Evolutionary conservation across 2,329 filamentous ascomycete genomes (phyloP).

Genomic region (Fusarium setosum): DNA sequence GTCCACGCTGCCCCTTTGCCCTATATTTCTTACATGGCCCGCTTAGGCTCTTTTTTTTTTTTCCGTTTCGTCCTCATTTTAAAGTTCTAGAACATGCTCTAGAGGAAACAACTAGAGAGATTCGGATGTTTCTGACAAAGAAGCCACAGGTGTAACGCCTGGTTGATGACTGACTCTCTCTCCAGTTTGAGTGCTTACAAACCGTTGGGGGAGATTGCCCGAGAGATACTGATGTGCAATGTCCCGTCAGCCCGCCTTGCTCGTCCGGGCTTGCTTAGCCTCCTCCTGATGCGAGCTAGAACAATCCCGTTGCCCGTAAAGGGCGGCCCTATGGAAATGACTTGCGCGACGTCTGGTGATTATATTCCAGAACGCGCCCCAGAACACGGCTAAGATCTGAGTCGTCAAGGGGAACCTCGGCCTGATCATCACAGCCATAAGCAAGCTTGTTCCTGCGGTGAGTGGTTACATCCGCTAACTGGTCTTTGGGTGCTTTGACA

Average conservation of each 20-base stretch:
- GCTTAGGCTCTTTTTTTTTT: not conserved
- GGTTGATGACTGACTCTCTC: not conserved
- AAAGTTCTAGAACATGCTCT: conserved; percentile 4
- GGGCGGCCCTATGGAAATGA: conserved; percentile 21
- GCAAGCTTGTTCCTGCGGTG: conserved; percentile 11
- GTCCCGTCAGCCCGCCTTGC: not conserved
- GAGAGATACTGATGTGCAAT: not conserved
- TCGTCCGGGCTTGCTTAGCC: conserved; percentile 3
- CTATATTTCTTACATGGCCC: not conserved
- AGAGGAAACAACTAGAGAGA: not conserved
- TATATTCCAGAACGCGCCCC: conserved; percentile 28
- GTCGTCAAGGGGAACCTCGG: not conserved
- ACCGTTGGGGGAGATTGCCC: not conserved
- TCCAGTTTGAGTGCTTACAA: not conserved
- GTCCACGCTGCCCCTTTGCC: conserved; percentile 15
- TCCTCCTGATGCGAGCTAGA: conserved; percentile 1
- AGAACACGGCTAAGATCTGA: conserved; percentile 18
- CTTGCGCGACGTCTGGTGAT: not conserved
- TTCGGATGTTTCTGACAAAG: not conserved
- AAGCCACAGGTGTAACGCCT: not conserved
- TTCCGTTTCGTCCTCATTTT: not conserved
- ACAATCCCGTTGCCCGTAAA: not conserved
- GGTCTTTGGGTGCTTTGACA: conserved; percentile 1
- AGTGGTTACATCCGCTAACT: conserved; percentile 11
- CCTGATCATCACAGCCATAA: not conserved